phyloP scores from a whole-genome alignment of 1,284 basidiomycete species.

The Boletus hoseneyae region DNA sequence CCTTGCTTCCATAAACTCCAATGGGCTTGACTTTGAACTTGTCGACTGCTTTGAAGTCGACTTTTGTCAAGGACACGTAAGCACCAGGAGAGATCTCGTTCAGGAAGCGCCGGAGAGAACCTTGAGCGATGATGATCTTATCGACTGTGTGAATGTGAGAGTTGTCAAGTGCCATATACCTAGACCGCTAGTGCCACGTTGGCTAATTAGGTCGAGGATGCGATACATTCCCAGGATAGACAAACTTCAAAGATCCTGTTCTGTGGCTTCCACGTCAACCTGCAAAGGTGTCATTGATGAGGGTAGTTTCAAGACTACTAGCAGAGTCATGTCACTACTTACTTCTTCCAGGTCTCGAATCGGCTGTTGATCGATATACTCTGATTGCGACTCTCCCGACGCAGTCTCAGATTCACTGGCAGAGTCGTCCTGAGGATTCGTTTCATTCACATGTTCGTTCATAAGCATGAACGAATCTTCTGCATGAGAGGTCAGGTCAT shows the following conservation, averaged over 20 bases:
- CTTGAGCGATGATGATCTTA: constrained; percentile 56
- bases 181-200: constrained; percentile 48
- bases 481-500: constrained; percentile 7
- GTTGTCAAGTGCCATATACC: constrained; percentile 32
- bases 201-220: constrained; percentile 53
- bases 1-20: constrained; percentile 54
- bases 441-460: constrained; percentile 3
- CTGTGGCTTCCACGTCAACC: constrained; percentile 15
- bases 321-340: neutral
- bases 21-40: constrained; percentile 41
- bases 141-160: constrained; percentile 40
- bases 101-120: constrained; percentile 42
- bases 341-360: constrained; percentile 21
- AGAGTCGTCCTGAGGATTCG: neutral
- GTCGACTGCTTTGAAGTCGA: constrained; percentile 52
- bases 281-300: neutral
- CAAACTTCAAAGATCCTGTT: constrained; percentile 29
- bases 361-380: constrained; percentile 13
- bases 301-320: neutral
- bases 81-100: constrained; percentile 46
- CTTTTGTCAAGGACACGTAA: constrained; percentile 49
- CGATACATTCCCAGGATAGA: constrained; percentile 45
- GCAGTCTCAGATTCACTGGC: neutral
- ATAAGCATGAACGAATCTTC: constrained; percentile 19
- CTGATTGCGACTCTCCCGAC: constrained; percentile 17